Evolutionary conservation across 2,329 filamentous ascomycete genomes (phyloP), one percentile per base, ranked within the genome.

Genomic region (Diaporthe sp.): DNA sequence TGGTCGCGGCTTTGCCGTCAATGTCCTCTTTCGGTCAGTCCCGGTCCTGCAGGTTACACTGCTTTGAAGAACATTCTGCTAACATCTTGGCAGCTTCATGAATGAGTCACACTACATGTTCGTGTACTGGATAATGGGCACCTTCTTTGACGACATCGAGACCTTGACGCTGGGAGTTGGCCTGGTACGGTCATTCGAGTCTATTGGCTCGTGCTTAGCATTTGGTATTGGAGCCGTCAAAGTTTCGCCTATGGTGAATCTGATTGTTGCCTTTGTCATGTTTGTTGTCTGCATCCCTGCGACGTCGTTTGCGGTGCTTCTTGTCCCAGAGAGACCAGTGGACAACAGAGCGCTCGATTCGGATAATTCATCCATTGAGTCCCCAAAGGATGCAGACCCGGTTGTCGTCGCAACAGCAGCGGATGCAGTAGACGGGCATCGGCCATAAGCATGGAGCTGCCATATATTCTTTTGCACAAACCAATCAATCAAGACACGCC

Each of bases 21-120:
- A 88, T 77, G 83, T 89, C 13, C 78, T 88, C 1, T 84, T 88
- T 76, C 80, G 86, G 81, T 87, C 78, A 69, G 79, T 74, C 4
- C 35, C 8, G 17, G 2, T n/a, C n/a, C 15, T 25, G 10, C 12
- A 2, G 7, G 0, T 38, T 5, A 19, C 1, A 25, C 33, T 45
- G 5, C 35, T 5, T 33, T 45, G n/a, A 12, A 30, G 5, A 5
- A 2, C 17, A 17, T 6, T 13, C 10, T 12, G 0, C 72, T 78
- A 8, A 78, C 73, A 50, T 17, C 4, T 25, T 1, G 9, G 0
- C 1, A 83, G 80, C 13, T 87, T 89, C 78, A 84, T 88, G 80
- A 88, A 89, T 74, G 87, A 89, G 76, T 86, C 85, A 0, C 84
- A 88, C 57, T 86, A 86, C 77, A 88, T 88, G 81, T 88, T 87